phyloP scores from a whole-genome alignment of 1,284 basidiomycete species.

The Cerioporus squamosus region DNA sequence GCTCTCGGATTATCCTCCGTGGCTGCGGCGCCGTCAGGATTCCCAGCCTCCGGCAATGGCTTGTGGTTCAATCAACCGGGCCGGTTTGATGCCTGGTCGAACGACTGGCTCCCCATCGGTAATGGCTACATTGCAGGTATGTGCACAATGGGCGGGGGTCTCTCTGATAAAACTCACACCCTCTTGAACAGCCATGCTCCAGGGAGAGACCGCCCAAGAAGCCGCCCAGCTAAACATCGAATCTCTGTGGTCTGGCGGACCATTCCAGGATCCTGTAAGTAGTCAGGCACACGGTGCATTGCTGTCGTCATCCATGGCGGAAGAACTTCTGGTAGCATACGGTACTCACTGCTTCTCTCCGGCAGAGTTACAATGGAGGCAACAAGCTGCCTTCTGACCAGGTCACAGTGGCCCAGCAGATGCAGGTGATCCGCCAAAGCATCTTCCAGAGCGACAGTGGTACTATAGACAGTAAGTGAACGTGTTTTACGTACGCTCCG shows the following conservation, averaged over 20 bases:
- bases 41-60: constrained; percentile 73
- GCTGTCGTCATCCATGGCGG: too few species aligned
- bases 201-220: constrained; percentile 64
- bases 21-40: constrained; percentile 48
- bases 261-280: constrained; percentile 65
- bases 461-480: constrained; percentile 56
- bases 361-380: constrained; percentile 71
- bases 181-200: constrained; percentile 56
- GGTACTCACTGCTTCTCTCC: neutral
- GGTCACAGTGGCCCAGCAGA: constrained; percentile 47
- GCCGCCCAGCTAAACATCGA: constrained; percentile 73
- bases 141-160: neutral
- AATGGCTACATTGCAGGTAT: constrained; percentile 75
- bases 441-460: constrained; percentile 65
- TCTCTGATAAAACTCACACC: neutral
- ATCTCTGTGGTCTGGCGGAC: constrained; percentile 76
- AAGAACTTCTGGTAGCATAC: neutral
- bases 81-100: constrained; percentile 49
- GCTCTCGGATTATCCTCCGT: constrained; percentile 15
- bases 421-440: constrained; percentile 56
- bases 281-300: neutral
- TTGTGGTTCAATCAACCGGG: constrained; percentile 68
- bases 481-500: too few species aligned
- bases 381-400: constrained; percentile 58
- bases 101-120: constrained; percentile 68